Percentiles rank a stretch among this genome's conserved stretches.
phyloP scores from a whole-genome alignment of 345 rosid species.

The Arabidopsis suecica region DNA sequence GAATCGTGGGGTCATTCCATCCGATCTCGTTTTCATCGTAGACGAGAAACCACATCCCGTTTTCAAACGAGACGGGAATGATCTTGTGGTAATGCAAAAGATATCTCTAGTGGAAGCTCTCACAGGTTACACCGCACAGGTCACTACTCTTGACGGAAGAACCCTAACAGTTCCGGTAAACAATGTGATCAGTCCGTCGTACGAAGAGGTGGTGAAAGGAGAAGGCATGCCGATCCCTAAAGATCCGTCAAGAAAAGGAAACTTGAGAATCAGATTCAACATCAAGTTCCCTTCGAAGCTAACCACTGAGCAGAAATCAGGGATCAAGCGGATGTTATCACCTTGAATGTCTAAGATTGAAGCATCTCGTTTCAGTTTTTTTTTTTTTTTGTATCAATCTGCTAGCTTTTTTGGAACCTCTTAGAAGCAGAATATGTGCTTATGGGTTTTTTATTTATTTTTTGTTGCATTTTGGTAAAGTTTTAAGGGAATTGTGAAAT shows the following conservation, averaged over 20 bases:
- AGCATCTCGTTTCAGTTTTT: conserved; percentile 10
- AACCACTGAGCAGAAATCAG: conserved; percentile 69
- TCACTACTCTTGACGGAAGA: conserved; percentile 79
- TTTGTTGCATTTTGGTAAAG: background rate
- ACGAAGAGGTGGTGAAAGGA: conserved; percentile 83
- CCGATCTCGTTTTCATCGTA: conserved; percentile 74
- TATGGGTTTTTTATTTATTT: background rate
- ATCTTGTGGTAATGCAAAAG: conserved; percentile 68
- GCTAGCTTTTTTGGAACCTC: background rate
- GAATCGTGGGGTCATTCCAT: conserved; percentile 65
- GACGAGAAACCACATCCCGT: conserved; percentile 86
- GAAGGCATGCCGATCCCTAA: conserved; percentile 95
- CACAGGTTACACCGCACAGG: conserved; percentile 66
- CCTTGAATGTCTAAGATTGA: conserved; percentile 26
- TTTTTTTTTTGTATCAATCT: background rate
- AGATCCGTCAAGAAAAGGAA: conserved; percentile 79
- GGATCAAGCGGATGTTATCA: conserved; percentile 61
- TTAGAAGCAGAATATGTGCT: background rate
- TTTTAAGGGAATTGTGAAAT: background rate
- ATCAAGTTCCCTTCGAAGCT: conserved; percentile 82
- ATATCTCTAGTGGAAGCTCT: conserved; percentile 80
- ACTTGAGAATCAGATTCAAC: conserved; percentile 78
- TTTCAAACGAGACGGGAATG: conserved; percentile 89
- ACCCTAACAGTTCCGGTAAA: conserved; percentile 57
- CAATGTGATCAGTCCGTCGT: conserved; percentile 64